These are phyloP conservation scores for Xylaria sp. DNA, from an alignment of 2,329 filamentous ascomycete species.

Conservation along the genomic window DNA sequence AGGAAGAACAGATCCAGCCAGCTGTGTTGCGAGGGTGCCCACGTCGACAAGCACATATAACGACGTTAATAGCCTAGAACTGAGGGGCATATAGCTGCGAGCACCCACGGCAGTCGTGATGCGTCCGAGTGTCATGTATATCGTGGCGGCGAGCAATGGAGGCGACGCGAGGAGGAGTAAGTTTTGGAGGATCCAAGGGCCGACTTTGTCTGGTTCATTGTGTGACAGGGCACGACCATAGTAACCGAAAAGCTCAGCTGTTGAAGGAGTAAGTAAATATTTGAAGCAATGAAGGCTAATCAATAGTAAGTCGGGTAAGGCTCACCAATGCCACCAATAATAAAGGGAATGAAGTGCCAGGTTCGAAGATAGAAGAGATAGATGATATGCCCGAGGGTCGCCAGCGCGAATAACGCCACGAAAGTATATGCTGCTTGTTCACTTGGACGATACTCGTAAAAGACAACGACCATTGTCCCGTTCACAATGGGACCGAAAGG, in stretches of 20 bases:
- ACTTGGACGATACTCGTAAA: constrained; percentile 39
- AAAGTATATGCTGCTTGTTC: constrained; percentile 33
- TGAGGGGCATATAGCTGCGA: constrained; percentile 29
- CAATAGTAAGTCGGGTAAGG: not conserved
- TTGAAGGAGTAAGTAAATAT: not conserved
- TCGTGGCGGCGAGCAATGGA: constrained; percentile 50
- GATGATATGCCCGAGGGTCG: constrained; percentile 31
- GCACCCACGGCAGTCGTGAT: constrained; percentile 46
- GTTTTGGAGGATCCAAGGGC: constrained; percentile 43
- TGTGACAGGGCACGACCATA: constrained; percentile 38
- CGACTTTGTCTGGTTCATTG: not conserved
- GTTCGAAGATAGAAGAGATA: constrained; percentile 35
- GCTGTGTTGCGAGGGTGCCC: constrained; percentile 57
- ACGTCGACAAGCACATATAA: constrained; percentile 61
- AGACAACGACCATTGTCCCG: constrained; percentile 37
- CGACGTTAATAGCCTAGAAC: constrained; percentile 54
- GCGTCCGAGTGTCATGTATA: constrained; percentile 55
- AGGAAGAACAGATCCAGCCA: constrained; percentile 46
- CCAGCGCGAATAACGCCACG: constrained; percentile 38
- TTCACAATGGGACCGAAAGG: constrained; percentile 39
- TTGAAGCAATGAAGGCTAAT: not conserved
- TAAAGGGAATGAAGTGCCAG: constrained; percentile 40
- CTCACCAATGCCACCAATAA: constrained; percentile 36
- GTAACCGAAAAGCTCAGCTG: constrained; percentile 42
- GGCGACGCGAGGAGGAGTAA: constrained; percentile 42